Base-by-base conservation (phyloP, 2,329 filamentous ascomycete species). In the Massarina eburnea region DNA sequence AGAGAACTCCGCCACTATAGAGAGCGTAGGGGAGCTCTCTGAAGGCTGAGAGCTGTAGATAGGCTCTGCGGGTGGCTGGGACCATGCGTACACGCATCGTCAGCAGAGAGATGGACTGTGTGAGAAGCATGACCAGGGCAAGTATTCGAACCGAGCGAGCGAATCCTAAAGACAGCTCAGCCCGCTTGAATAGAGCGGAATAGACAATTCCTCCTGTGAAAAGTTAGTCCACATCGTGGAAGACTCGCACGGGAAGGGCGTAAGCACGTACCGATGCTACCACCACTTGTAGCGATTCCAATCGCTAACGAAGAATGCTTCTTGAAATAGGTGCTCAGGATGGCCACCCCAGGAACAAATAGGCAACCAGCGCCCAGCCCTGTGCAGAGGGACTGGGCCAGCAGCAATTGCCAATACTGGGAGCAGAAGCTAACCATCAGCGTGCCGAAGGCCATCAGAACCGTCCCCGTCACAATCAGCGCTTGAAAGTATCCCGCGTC, bases 101-200 rank as follows among this genome's bases (percentile, higher is more conserved):
- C 10, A 19, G 12, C 12, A 33, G 19, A 6, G 39, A 12, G 30
- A 41, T 20, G 4, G 29, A n/a, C 7, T 15, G 20, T 4, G 30
- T 33, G n/a, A 19, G 18, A 3, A 41, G 29, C 27, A 20, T 20
- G 27, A 85, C 72, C 40, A 86, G 75, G 0, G 79, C 82, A 36
- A 84, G 71, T 0, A 76, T 75, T 0, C 82, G 72, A 27, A 83
- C 74, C 0, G 82, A 81, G 80, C 81, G 84, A 0, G 72, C 72
- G 57, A 83, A 85, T 0, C 83, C 83, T 3, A 84, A 64, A 18
- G 18, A 21, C 9, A 20, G 18, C 20, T 38, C 14, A 22, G 18
- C 18, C 12, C 18, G 35, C 14, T 38, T 20, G 35, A 38, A 38
- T 12, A 38, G 18, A 22, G 22, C 15, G 15, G 36, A 15, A 17